A percentile compares a stretch with the other conserved stretches of the same genome.
Conservation (phyloP, 2,329 filamentous ascomycete genomes). For the Ophiostoma sp. region DNA sequence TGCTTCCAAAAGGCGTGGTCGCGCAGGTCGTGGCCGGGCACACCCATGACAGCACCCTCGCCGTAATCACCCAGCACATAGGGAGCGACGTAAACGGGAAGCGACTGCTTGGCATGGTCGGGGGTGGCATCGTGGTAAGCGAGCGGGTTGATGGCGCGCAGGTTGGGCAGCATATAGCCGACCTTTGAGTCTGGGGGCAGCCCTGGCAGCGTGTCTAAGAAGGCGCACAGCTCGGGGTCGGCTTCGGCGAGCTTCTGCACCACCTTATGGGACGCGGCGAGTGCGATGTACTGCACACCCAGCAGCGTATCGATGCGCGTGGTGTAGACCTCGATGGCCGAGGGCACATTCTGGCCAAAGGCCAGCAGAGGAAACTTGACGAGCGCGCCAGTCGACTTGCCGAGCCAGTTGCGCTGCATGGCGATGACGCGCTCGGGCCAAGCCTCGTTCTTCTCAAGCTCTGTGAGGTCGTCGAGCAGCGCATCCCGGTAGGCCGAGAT, state of each 20-base stretch:
- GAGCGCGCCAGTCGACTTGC: conserved; percentile 66
- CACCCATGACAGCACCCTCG: conserved; percentile 85
- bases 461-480: conserved; percentile 64
- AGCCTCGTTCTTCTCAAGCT: conserved; percentile 53
- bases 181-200: conserved; percentile 53
- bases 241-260: conserved; percentile 55
- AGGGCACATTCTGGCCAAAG: conserved; percentile 37
- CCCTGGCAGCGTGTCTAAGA: conserved; percentile 58
- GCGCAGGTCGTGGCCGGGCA: conserved; percentile 74
- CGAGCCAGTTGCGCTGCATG: conserved; percentile 86
- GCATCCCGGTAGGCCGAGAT: conserved; percentile 74
- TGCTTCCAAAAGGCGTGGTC: conserved; percentile 76
- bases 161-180: conserved; percentile 60
- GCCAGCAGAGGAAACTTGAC: conserved; percentile 62
- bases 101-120: conserved; percentile 46
- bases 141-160: conserved; percentile 62
- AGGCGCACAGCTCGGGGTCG: conserved; percentile 58
- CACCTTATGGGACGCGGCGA: conserved; percentile 67
- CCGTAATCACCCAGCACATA: conserved; percentile 84
- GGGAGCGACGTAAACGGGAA: conserved; percentile 75
- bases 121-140: conserved; percentile 48
- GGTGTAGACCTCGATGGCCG: conserved; percentile 68
- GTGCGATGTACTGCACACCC: conserved; percentile 76
- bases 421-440: conserved; percentile 80
- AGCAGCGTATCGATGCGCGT: conserved; percentile 83